Evolutionary conservation across 1,139 yeast genomes (phyloP).

Genomic region (Pichia terricola): DNA sequence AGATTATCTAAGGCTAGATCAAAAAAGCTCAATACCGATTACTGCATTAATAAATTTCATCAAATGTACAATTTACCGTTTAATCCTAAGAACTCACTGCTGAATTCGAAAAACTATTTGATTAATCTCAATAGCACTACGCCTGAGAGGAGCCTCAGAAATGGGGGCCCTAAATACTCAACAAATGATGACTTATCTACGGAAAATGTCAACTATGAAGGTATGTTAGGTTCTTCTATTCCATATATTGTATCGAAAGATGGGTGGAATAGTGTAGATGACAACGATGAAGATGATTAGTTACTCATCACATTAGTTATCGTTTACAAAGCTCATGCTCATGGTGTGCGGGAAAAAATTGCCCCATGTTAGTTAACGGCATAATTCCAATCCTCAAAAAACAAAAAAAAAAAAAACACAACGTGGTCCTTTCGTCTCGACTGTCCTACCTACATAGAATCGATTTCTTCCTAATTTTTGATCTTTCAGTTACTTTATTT

Average conservation of each 20-base stretch:
- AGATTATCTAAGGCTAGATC: slow-evolving; percentile 23
- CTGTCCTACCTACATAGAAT: too few species aligned
- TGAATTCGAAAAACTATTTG: slow-evolving; percentile 15
- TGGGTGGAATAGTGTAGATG: slow-evolving; percentile 20
- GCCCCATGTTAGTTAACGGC: too few species aligned
- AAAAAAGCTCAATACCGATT: slow-evolving; percentile 24
- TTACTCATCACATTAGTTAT: too few species aligned
- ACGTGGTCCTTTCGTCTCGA: too few species aligned
- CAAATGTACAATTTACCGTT: slow-evolving; percentile 25
- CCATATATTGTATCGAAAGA: slow-evolving; percentile 24
- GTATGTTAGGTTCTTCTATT: slow-evolving; percentile 24
- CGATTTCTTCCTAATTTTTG: too few species aligned
- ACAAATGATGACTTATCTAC: not conserved
- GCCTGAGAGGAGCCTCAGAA: slow-evolving; percentile 1
- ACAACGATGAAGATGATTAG: slow-evolving; percentile 2
- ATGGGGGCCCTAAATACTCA: not conserved
- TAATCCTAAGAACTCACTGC: slow-evolving; percentile 16
- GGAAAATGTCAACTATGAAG: slow-evolving; percentile 17
- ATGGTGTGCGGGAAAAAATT: too few species aligned
- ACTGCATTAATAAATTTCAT: slow-evolving; percentile 23
- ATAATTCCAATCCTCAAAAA: too few species aligned
- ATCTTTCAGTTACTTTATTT: too few species aligned
- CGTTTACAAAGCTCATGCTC: too few species aligned
- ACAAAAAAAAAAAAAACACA: too few species aligned
- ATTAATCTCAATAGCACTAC: slow-evolving; percentile 8